Percentiles rank a stretch among this genome's conserved stretches.
phyloP scores from a whole-genome alignment of 805 yeast species.

The Metschnikowia dekortorum region DNA sequence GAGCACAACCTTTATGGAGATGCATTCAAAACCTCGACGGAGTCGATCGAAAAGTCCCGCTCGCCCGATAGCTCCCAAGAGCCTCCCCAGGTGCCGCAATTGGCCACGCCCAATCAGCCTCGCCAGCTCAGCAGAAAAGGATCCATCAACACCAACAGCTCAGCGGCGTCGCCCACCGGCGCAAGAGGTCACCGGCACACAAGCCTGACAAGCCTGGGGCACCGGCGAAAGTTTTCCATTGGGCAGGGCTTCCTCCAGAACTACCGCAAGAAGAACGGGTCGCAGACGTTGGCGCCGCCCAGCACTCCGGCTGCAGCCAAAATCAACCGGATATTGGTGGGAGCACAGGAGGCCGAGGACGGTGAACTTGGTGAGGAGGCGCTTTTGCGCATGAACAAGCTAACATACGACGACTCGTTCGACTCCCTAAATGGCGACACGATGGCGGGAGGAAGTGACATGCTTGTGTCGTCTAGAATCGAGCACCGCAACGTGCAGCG shows the following conservation, averaged over 20 bases:
- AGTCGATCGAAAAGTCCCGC: slow-evolving; percentile 21
- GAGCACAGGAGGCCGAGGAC: slow-evolving; percentile 24
- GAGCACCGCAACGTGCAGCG: slow-evolving; percentile 46
- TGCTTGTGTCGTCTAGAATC: slow-evolving; percentile 55
- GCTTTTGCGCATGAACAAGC: slow-evolving; percentile 21
- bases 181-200: slow-evolving; percentile 34
- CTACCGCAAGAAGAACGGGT: slow-evolving; percentile 46
- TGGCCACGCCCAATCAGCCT: slow-evolving; percentile 14
- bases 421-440: slow-evolving; percentile 50
- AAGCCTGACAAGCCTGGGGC: slow-evolving; percentile 36
- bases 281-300: slow-evolving; percentile 43
- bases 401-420: slow-evolving; percentile 53
- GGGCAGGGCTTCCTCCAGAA: slow-evolving; percentile 51
- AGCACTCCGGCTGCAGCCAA: slow-evolving; percentile 53
- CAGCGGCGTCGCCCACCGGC: slow-evolving; percentile 8
- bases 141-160: slow-evolving; percentile 29
- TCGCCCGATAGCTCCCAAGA: slow-evolving; percentile 23
- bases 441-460: slow-evolving; percentile 52
- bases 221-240: slow-evolving; percentile 60
- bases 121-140: slow-evolving; percentile 36
- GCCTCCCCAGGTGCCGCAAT: slow-evolving; percentile 9
- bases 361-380: slow-evolving; percentile 29
- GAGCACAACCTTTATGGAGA: slow-evolving; percentile 36
- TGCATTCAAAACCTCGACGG: slow-evolving; percentile 35
- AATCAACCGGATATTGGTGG: slow-evolving; percentile 26